A percentile compares a stretch with the other conserved stretches of the same genome.
Evolutionary conservation across 768 basidiomycete species (phyloP).

Genomic region (Amanita pseudoporphyria): DNA sequence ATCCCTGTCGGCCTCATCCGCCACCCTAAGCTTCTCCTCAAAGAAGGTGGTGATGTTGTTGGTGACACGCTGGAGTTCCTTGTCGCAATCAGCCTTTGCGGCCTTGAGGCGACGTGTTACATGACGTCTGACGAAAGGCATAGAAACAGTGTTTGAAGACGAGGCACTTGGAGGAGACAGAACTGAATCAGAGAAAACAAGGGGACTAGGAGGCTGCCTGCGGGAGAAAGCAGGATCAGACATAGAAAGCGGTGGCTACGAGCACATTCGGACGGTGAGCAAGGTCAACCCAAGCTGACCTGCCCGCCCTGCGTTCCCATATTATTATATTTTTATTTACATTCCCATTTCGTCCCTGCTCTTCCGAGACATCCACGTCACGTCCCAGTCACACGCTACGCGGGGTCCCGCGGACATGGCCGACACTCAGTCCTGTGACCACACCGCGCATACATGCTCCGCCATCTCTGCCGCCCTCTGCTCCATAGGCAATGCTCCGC

Average conservation of each 20-base stretch:
- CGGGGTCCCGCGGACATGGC: constrained; percentile 14
- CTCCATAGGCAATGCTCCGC: constrained; percentile 11
- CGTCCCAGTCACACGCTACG: constrained; percentile 14
- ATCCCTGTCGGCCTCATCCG: constrained; percentile 64
- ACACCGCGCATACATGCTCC: not conserved
- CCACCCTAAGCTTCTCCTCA: constrained; percentile 80
- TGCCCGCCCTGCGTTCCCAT: not conserved
- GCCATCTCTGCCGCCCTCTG: not conserved
- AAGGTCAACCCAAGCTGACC: not conserved
- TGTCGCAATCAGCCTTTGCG: constrained; percentile 95
- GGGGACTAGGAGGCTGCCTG: constrained; percentile 67
- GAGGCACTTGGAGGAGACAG: constrained; percentile 37
- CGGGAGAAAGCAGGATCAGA: constrained; percentile 41
- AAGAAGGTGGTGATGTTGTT: constrained; percentile 92
- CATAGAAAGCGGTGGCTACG: constrained; percentile 28
- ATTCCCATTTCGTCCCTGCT: constrained; percentile 2
- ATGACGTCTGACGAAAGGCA: constrained; percentile 90
- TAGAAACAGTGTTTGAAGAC: constrained; percentile 67
- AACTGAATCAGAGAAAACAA: constrained; percentile 63
- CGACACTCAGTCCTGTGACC: not conserved
- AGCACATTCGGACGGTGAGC: constrained; percentile 17
- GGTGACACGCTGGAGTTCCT: constrained; percentile 89
- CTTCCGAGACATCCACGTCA: not conserved
- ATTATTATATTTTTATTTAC: constrained; percentile 1
- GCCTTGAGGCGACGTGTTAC: constrained; percentile 88